Percentiles rank a stretch among this genome's conserved stretches.
Evolutionary conservation across 495 filamentous ascomycete genomes (phyloP).

Genomic region (Platismatia glauca): DNA sequence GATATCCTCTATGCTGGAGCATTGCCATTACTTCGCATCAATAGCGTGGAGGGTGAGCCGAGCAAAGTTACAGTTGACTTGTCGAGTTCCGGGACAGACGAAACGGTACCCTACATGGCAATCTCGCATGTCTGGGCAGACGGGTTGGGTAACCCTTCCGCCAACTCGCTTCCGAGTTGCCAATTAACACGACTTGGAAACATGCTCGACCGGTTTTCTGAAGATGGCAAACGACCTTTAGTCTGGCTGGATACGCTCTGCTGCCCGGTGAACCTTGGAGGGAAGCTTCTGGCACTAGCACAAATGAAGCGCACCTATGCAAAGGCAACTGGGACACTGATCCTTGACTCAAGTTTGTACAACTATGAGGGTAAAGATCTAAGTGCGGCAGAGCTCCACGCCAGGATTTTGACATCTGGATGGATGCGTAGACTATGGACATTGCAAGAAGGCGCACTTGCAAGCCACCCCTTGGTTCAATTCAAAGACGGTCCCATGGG

Average conservation of each 20-base stretch:
- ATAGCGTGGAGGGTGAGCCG: background rate
- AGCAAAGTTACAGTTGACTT: constrained; percentile 1
- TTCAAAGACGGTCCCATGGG: constrained; percentile 7
- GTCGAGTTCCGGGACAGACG: background rate
- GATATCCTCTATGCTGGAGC: background rate
- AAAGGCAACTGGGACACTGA: constrained; percentile 24
- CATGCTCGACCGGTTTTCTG: constrained; percentile 16
- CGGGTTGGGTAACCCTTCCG: constrained; percentile 28
- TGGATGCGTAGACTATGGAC: constrained; percentile 20
- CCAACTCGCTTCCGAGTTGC: constrained; percentile 28
- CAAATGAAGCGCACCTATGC: constrained; percentile 25
- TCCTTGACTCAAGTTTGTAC: constrained; percentile 19
- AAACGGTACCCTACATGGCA: constrained; percentile 18
- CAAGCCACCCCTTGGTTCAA: constrained; percentile 5
- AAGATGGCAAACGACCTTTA: constrained; percentile 5
- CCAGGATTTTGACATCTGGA: constrained; percentile 11
- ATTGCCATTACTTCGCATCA: constrained; percentile 7
- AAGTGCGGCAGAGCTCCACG: background rate
- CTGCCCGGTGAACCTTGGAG: constrained; percentile 25
- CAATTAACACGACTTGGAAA: constrained; percentile 22
- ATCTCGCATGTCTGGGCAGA: constrained; percentile 34
- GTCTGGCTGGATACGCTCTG: constrained; percentile 33
- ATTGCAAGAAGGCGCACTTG: constrained; percentile 14
- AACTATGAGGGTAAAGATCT: background rate
- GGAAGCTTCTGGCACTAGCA: constrained; percentile 21